phyloP scores from a whole-genome alignment of 441 rosid genomes.

The Gossypium trilobum region DNA sequence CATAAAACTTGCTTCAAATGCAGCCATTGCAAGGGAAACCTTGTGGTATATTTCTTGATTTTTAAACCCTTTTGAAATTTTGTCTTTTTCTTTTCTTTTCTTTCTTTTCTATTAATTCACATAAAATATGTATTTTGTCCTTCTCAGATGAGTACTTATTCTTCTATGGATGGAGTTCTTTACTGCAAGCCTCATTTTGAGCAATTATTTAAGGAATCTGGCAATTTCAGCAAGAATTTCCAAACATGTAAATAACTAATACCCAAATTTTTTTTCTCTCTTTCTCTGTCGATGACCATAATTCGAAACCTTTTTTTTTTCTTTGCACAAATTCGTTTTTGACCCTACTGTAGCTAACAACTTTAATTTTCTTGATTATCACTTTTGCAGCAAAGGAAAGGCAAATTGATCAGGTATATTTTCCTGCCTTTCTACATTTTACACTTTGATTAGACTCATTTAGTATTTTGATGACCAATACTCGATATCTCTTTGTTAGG shows the following conservation, averaged over 20 bases:
- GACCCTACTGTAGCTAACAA: neutral
- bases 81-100: neutral
- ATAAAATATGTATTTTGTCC: neutral
- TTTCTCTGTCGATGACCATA: too few species aligned
- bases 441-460: neutral
- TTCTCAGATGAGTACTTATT: slow-evolving; percentile 79
- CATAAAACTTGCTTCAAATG: slow-evolving; percentile 92
- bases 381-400: slow-evolving; percentile 52
- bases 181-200: slow-evolving; percentile 91
- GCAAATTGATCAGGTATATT: slow-evolving; percentile 48
- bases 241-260: slow-evolving; percentile 38
- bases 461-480: neutral
- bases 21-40: slow-evolving; percentile 91
- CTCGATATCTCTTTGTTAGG: slow-evolving; percentile 7
- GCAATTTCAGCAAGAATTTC: slow-evolving; percentile 90
- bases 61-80: neutral
- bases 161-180: slow-evolving; percentile 93
- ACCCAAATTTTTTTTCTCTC: too few species aligned
- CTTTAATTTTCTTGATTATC: neutral
- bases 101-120: neutral
- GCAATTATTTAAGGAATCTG: slow-evolving; percentile 92
- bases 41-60: slow-evolving; percentile 39
- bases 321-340: too few species aligned
- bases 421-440: neutral
- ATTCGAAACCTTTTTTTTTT: too few species aligned